A percentile compares a stretch with the other conserved stretches of the same genome.
Evolutionary conservation across 148 eudicot genomes (phyloP).

Genomic region (Heliosperma pusillum): DNA sequence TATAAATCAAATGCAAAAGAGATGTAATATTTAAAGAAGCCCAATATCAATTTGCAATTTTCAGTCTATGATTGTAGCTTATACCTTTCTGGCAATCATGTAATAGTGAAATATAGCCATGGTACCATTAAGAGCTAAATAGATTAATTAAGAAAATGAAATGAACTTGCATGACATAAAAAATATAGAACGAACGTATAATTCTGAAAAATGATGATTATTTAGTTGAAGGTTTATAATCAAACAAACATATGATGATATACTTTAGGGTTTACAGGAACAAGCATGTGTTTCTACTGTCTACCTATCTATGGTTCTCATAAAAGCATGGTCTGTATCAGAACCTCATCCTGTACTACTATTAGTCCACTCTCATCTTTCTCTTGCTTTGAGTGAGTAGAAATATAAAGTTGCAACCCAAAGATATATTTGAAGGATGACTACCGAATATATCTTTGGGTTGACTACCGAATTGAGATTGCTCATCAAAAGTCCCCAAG

Average conservation of each 20-base stretch:
- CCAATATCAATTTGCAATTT: not conserved
- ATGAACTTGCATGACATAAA: too few relatives aligned
- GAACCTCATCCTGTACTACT: not conserved
- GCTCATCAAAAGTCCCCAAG: not conserved
- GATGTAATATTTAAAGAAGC: too few relatives aligned
- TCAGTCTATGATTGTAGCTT: not conserved
- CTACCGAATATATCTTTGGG: not conserved
- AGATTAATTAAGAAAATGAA: not conserved
- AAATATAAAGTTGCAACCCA: not conserved
- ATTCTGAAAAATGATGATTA: not conserved
- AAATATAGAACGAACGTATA: too few relatives aligned
- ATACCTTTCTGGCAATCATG: not conserved
- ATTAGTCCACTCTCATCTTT: not conserved
- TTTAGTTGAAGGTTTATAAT: not conserved
- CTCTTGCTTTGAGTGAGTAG: not conserved
- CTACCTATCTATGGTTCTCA: not conserved
- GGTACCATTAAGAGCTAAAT: not conserved
- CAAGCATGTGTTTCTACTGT: not conserved
- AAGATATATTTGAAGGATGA: not conserved
- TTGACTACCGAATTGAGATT: not conserved
- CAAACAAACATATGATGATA: not conserved
- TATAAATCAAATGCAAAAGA: too few relatives aligned
- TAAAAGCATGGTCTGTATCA: not conserved
- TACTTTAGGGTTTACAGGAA: not conserved
- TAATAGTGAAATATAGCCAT: not conserved